A percentile compares a stretch with the other conserved stretches of the same genome.
phyloP scores from a whole-genome alignment of 116 monocot species.

The Posidonia oceanica region DNA sequence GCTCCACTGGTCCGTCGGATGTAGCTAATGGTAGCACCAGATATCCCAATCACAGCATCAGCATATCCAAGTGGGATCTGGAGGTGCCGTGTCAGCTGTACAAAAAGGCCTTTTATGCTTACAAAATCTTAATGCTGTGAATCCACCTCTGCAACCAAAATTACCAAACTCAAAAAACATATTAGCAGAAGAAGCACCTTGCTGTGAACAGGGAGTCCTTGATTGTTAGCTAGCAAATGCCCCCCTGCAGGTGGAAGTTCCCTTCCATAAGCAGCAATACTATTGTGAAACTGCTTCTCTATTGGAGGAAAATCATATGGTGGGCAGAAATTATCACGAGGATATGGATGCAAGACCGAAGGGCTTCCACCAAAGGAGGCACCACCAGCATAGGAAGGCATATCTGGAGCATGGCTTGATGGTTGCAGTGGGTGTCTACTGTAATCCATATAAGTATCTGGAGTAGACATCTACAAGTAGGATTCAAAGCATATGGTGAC shows the following conservation, averaged over 20 bases:
- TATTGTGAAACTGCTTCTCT: slow-evolving; percentile 58
- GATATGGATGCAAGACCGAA: slow-evolving; percentile 42
- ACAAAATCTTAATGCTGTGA: not conserved
- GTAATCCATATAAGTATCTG: slow-evolving; percentile 37
- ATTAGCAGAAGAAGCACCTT: slow-evolving; percentile 35
- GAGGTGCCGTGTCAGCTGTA: slow-evolving; percentile 74
- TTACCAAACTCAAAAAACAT: not conserved
- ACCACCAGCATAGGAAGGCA: slow-evolving; percentile 29
- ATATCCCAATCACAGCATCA: slow-evolving; percentile 91
- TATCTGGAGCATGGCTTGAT: slow-evolving; percentile 53
- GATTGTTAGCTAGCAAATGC: slow-evolving; percentile 23
- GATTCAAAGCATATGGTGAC: not conserved
- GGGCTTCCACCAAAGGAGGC: slow-evolving; percentile 42
- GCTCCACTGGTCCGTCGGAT: slow-evolving; percentile 95
- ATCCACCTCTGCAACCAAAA: not conserved
- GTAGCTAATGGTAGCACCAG: slow-evolving; percentile 89
- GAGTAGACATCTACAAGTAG: slow-evolving; percentile 35
- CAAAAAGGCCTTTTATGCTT: slow-evolving; percentile 1
- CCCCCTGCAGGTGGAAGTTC: slow-evolving; percentile 28
- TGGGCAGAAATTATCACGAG: slow-evolving; percentile 55
- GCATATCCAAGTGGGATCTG: slow-evolving; percentile 87
- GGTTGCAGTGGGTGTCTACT: slow-evolving; percentile 47
- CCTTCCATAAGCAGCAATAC: slow-evolving; percentile 59
- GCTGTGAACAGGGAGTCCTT: slow-evolving; percentile 17
- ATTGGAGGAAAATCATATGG: slow-evolving; percentile 41